Conservation (phyloP, 129 eudicot genomes). For the Arctium lappa region DNA sequence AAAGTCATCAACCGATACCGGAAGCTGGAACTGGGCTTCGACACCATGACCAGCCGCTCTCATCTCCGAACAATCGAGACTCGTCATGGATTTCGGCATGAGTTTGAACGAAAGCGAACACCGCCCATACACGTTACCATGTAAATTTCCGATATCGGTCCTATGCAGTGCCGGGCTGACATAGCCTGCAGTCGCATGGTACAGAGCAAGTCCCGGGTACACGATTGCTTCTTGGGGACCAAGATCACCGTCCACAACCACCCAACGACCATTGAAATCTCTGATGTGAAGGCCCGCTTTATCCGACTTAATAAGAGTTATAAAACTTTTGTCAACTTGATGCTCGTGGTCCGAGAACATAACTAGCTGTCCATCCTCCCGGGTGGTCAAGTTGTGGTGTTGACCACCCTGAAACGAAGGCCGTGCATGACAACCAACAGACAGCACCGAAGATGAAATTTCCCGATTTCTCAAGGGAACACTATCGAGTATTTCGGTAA, state of each 20-base stretch:
- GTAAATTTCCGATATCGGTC: conserved; percentile 48
- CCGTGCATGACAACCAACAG: conserved; percentile 83
- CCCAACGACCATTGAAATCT: conserved; percentile 87
- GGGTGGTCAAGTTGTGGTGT: conserved; percentile 68
- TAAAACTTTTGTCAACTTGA: conserved; percentile 72
- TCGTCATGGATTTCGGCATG: conserved; percentile 95
- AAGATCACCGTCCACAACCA: conserved; percentile 87
- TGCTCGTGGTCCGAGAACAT: conserved; percentile 82
- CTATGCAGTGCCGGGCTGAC: conserved; percentile 78
- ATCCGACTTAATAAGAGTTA: conserved; percentile 82
- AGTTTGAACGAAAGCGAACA: conserved; percentile 75
- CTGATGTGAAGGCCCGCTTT: conserved; percentile 70
- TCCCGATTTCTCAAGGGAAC: conserved; percentile 82
- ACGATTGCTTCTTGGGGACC: conserved; percentile 91
- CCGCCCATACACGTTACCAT: conserved; percentile 62
- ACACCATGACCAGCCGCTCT: conserved; percentile 98
- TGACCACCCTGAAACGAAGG: conserved; percentile 91
- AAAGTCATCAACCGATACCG: conserved; percentile 92
- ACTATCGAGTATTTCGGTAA: conserved; percentile 84
- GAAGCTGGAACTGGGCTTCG: conserved; percentile 95
- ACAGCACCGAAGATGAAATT: conserved; percentile 84
- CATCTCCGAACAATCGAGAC: conserved; percentile 89
- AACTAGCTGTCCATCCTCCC: conserved; percentile 70
- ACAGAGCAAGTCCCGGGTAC: conserved; percentile 89
- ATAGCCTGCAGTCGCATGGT: conserved; percentile 96